Evolutionary conservation across 257 asterid species (phyloP), one percentile per base, ranked within the genome.

Genomic region (Apocynum venetum): DNA sequence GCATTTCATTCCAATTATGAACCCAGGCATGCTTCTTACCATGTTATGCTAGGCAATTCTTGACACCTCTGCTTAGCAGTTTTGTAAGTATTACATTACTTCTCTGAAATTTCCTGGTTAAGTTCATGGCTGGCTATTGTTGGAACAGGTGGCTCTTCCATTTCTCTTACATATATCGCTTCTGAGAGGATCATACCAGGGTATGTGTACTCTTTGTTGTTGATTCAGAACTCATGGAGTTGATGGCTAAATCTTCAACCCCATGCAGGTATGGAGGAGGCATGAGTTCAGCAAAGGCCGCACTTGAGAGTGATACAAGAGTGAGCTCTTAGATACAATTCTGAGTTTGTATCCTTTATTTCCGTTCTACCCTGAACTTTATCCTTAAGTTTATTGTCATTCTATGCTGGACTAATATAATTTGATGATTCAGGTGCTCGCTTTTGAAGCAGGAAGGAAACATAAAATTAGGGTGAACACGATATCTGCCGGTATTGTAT

Each of bases 261-360:
- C 61, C 57, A 44, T 64, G 43, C 82, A 91, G 97, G 73, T 93
- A 93, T 76, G 98, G 98, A 78, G 98, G 98, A 57, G 98, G 97
- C 65, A 93, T 93, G 98, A 93, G 97, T 82, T 93, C 98, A 13
- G 96, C 98, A 14, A 93, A 93, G 84, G 96, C 98, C 36, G 98
- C 94, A 6, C 85, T 93, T 6, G 97, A 93, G 88, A 90, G 98
- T 76, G 98, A 93, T 82, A 93, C 97, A 13, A 91, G 81, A 89
- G 98, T 89, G 79, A 83, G 83, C 72, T 61, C 60, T 80, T 51
- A 69, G 52, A 80, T 75, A 25, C 25, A 65, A 67, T 46, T 51
- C 52, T 47, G 56, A 6, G 25, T 64, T 76, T 15, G 49, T 60
- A 11, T 56, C 44, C 78, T 67, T 15, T 14, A 53, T 53, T 49